phyloP scores from a whole-genome alignment of 2,329 filamentous ascomycete genomes.

The Pseudogymnoascus sp. region DNA sequence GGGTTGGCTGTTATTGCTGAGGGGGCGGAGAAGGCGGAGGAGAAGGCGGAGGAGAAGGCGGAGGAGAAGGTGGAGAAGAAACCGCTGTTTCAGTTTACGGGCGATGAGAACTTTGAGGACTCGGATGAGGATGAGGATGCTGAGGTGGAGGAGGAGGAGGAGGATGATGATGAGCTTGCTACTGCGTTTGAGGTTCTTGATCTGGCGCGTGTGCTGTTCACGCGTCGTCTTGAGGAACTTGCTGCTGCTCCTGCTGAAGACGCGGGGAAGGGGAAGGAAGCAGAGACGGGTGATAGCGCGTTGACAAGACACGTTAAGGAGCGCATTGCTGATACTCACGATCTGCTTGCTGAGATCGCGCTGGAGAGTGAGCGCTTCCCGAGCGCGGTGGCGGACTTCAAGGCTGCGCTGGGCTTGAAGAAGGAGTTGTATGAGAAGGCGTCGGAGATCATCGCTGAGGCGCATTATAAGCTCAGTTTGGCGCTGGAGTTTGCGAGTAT shows the following conservation, averaged over 20 bases:
- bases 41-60: slow-evolving; percentile 33
- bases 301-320: slow-evolving; percentile 62
- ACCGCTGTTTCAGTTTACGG: slow-evolving; percentile 82
- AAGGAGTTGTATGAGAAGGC: slow-evolving; percentile 70
- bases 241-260: slow-evolving; percentile 32
- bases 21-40: slow-evolving; percentile 24
- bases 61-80: slow-evolving; percentile 50
- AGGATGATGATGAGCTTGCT: slow-evolving; percentile 65
- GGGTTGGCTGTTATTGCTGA: slow-evolving; percentile 33
- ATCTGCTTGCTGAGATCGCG: slow-evolving; percentile 92
- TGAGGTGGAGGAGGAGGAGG: slow-evolving; percentile 35
- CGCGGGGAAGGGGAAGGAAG: slow-evolving; percentile 40
- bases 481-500: slow-evolving; percentile 90
- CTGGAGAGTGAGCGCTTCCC: slow-evolving; percentile 88
- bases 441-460: slow-evolving; percentile 82
- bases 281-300: slow-evolving; percentile 28
- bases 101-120: slow-evolving; percentile 87
- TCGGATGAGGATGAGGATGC: slow-evolving; percentile 53
- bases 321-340: slow-evolving; percentile 84
- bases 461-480: slow-evolving; percentile 91
- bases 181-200: slow-evolving; percentile 81
- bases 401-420: slow-evolving; percentile 70
- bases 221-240: slow-evolving; percentile 42
- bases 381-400: slow-evolving; percentile 78
- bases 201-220: slow-evolving; percentile 60